Evolutionary conservation across 2,329 filamentous ascomycete species (phyloP).

Genomic region (Bretziella fagacearum): DNA sequence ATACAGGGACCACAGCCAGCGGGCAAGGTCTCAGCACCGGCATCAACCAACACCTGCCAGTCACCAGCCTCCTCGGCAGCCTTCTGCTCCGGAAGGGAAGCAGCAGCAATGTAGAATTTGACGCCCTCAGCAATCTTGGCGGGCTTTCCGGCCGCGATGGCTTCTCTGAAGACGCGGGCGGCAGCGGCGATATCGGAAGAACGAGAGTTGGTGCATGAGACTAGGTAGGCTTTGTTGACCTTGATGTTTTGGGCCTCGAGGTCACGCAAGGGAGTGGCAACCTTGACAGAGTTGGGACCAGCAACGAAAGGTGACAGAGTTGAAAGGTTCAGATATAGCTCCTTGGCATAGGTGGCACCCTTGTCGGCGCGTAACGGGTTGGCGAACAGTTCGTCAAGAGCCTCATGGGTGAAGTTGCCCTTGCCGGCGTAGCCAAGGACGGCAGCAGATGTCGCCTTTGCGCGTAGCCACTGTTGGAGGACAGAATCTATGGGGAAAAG

Average conservation of each 20-base stretch:
- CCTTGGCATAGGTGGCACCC: slow-evolving; percentile 67
- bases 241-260: slow-evolving; percentile 59
- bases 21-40: slow-evolving; percentile 56
- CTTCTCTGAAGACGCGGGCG: slow-evolving; percentile 70
- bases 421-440: slow-evolving; percentile 34
- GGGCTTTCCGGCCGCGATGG: slow-evolving; percentile 43
- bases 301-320: slow-evolving; percentile 71
- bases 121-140: slow-evolving; percentile 61
- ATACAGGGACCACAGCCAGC: slow-evolving; percentile 75
- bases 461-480: slow-evolving; percentile 56
- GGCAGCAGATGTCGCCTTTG: slow-evolving; percentile 56
- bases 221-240: slow-evolving; percentile 63
- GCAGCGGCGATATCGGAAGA: slow-evolving; percentile 68
- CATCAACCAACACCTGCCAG: slow-evolving; percentile 68
- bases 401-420: slow-evolving; percentile 51
- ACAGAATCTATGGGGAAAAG: slow-evolving; percentile 61
- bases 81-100: slow-evolving; percentile 60
- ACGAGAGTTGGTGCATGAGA: slow-evolving; percentile 79
- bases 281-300: slow-evolving; percentile 81
- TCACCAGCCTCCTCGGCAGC: slow-evolving; percentile 64
- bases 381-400: slow-evolving; percentile 53
- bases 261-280: slow-evolving; percentile 59
- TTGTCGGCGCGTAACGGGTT: slow-evolving; percentile 54
- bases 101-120: slow-evolving; percentile 77
- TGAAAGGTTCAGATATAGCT: slow-evolving; percentile 64